Conservation (phyloP, 2,329 filamentous ascomycete genomes). For the Talaromyces sp. region DNA sequence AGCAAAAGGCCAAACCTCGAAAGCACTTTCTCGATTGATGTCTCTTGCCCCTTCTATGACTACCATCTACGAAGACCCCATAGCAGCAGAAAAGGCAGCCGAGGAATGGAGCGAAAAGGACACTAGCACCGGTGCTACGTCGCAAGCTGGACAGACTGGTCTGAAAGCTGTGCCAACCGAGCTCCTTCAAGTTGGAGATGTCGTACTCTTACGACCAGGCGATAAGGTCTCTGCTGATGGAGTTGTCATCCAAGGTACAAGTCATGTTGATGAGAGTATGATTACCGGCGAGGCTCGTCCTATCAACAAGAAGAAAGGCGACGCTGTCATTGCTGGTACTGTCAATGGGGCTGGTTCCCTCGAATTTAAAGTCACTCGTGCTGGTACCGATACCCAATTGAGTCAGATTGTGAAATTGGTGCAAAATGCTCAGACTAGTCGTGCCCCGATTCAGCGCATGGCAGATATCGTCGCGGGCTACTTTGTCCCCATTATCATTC, state of each 20-base stretch:
- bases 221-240: conserved; percentile 97
- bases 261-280: conserved; percentile 96
- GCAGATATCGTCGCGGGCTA: conserved; percentile 89
- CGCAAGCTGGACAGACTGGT: conserved; percentile 55
- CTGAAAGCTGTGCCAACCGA: conserved; percentile 90
- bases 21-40: conserved; percentile 90
- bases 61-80: conserved; percentile 91
- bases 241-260: conserved; percentile 80
- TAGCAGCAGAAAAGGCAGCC: conserved; percentile 85
- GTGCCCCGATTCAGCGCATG: conserved; percentile 90
- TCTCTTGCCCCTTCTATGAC: conserved; percentile 94
- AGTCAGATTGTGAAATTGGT: conserved; percentile 99
- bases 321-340: conserved; percentile 82
- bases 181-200: conserved; percentile 86
- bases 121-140: conserved; percentile 3
- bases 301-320: conserved; percentile 81
- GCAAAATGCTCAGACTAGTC: conserved; percentile 90
- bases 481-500: conserved; percentile 86
- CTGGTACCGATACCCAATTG: conserved; percentile 91
- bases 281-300: conserved; percentile 97
- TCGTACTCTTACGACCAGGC: conserved; percentile 88
- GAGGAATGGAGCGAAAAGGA: conserved; percentile 63
- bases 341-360: conserved; percentile 91
- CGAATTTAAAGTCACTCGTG: conserved; percentile 88
- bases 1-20: conserved; percentile 94